Percentiles rank a stretch among this genome's conserved stretches.
phyloP scores from a whole-genome alignment of 495 filamentous ascomycete species.

The Neurospora sp. region DNA sequence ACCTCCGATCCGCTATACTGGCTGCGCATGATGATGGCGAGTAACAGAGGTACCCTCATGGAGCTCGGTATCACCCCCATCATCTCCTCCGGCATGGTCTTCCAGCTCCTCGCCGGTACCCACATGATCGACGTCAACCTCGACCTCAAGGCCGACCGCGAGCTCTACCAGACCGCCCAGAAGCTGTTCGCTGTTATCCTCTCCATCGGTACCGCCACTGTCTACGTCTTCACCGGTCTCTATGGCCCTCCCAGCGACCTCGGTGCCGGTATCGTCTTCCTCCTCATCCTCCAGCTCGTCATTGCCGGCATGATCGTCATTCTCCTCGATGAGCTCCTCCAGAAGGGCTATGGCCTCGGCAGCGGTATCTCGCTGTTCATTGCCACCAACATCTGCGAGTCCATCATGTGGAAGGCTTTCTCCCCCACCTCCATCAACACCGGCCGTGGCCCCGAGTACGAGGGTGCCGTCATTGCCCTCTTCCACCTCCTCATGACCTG shows the following conservation, averaged over 20 bases:
- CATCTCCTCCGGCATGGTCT: slow-evolving; percentile 99
- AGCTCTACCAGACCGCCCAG: slow-evolving; percentile 98
- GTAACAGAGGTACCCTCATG: slow-evolving; percentile 98
- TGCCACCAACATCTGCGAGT: slow-evolving; percentile 99
- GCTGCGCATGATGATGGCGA: slow-evolving; percentile 99
- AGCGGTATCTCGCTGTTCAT: slow-evolving; percentile 99
- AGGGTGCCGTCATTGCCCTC: slow-evolving; percentile 96
- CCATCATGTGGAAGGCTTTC: slow-evolving; percentile 99
- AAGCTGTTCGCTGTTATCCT: slow-evolving; percentile 99
- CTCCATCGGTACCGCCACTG: slow-evolving; percentile 91
- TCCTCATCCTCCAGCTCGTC: slow-evolving; percentile 93
- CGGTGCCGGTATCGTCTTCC: slow-evolving; percentile 93
- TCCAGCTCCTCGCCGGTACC: slow-evolving; percentile 98
- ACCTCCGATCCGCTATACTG: slow-evolving; percentile 97
- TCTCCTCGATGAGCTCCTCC: slow-evolving; percentile 95
- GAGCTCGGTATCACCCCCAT: slow-evolving; percentile 98
- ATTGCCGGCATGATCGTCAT: slow-evolving; percentile 97
- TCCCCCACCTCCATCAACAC: slow-evolving; percentile 99
- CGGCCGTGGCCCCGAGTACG: slow-evolving; percentile 96
- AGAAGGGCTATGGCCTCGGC: slow-evolving; percentile 98
- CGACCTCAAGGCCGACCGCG: slow-evolving; percentile 97
- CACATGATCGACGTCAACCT: slow-evolving; percentile 99
- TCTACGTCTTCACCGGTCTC: slow-evolving; percentile 94
- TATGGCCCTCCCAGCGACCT: slow-evolving; percentile 95
- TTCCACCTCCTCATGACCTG: slow-evolving; percentile 98